Evolutionary conservation across 1,139 yeast species (phyloP).

Genomic region (Candida neerlandica): DNA sequence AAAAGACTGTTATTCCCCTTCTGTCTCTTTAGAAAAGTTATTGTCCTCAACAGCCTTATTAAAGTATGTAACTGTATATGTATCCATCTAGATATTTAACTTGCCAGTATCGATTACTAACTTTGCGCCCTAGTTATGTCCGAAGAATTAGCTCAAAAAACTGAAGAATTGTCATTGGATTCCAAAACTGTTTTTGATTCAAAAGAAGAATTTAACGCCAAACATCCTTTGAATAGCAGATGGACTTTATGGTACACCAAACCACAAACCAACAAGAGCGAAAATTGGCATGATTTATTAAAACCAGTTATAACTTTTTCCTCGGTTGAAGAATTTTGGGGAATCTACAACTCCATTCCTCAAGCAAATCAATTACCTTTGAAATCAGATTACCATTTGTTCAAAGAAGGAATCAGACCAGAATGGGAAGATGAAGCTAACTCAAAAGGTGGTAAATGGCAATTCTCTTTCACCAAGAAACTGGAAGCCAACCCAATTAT

Average conservation of each 20-base stretch:
- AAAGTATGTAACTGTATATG: background rate
- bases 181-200: slow-evolving; percentile 64
- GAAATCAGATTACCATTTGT: slow-evolving; percentile 93
- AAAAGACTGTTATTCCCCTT: background rate
- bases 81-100: too few relatives aligned
- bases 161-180: slow-evolving; percentile 56
- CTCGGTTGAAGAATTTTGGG: slow-evolving; percentile 99
- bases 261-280: slow-evolving; percentile 78
- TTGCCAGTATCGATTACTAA: background rate
- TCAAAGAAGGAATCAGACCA: slow-evolving; percentile 93
- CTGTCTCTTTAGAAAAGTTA: background rate
- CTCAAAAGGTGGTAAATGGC: slow-evolving; percentile 94
- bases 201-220: slow-evolving; percentile 71
- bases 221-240: slow-evolving; percentile 88
- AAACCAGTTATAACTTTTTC: slow-evolving; percentile 91
- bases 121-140: slow-evolving; percentile 28
- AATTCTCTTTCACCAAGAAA: slow-evolving; percentile 66
- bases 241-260: slow-evolving; percentile 99
- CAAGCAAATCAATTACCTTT: slow-evolving; percentile 88
- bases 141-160: slow-evolving; percentile 57
- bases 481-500: slow-evolving; percentile 62
- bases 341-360: slow-evolving; percentile 92
- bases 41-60: background rate
- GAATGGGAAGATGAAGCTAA: slow-evolving; percentile 97
- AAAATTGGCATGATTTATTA: slow-evolving; percentile 91